These are phyloP conservation scores for Lactarius tabidus DNA, from an alignment of 768 basidiomycete genomes.

Conservation along the genomic window DNA sequence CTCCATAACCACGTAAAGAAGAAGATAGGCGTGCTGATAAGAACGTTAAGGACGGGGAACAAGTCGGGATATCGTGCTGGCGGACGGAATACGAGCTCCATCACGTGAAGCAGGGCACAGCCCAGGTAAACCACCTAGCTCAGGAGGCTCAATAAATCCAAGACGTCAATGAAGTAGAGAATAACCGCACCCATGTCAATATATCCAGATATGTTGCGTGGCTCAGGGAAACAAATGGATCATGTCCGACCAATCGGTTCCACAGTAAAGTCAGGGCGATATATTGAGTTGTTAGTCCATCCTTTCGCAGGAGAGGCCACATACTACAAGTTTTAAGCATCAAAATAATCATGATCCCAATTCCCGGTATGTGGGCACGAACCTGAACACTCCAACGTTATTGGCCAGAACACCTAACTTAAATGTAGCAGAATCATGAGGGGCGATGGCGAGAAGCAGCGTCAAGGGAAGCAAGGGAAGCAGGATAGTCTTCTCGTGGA, in stretches of 20 bases:
- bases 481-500: constrained; percentile 91
- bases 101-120: constrained; percentile 53
- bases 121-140: constrained; percentile 51
- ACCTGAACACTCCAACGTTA: constrained; percentile 89
- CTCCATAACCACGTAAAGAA: constrained; percentile 86
- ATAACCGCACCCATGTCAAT: constrained; percentile 47
- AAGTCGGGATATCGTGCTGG: constrained; percentile 81
- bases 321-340: constrained; percentile 55
- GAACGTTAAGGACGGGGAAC: constrained; percentile 79
- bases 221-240: constrained; percentile 47
- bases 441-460: constrained; percentile 57
- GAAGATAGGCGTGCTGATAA: constrained; percentile 78
- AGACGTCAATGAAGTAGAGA: neutral
- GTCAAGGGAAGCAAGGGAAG: constrained; percentile 83
- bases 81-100: constrained; percentile 58
- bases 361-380: constrained; percentile 24
- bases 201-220: constrained; percentile 48
- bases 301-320: constrained; percentile 84
- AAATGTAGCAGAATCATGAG: constrained; percentile 52
- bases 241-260: constrained; percentile 80
- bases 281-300: constrained; percentile 75
- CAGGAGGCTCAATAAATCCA: neutral
- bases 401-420: constrained; percentile 72
- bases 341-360: constrained; percentile 1
- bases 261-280: constrained; percentile 63